A percentile compares a stretch with the other conserved stretches of the same genome.
These are phyloP conservation scores for Pseudohalonectria lignicola DNA, from an alignment of 2,329 filamentous ascomycete species.

Conservation along the genomic window DNA sequence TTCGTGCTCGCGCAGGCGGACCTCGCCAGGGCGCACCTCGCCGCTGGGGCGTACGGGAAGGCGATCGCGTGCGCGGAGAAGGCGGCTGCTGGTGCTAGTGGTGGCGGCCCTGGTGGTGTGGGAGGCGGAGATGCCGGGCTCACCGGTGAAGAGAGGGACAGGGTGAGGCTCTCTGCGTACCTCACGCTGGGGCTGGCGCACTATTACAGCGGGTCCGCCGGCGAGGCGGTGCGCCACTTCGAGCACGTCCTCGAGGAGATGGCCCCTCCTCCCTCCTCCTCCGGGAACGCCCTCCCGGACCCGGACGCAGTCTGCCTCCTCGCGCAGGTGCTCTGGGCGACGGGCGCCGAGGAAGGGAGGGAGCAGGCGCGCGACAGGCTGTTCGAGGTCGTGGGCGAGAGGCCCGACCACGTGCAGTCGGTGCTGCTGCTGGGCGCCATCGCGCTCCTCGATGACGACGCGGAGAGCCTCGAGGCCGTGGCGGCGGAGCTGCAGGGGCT, in stretches of 20 bases:
- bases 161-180: conserved; percentile 71
- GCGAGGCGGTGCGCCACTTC: conserved; percentile 68
- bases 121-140: conserved; percentile 59
- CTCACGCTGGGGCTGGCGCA: conserved; percentile 76
- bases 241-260: conserved; percentile 70
- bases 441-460: conserved; percentile 68
- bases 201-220: conserved; percentile 57
- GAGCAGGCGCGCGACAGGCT: conserved; percentile 69
- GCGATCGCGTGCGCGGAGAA: conserved; percentile 70
- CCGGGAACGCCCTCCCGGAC: conserved; percentile 29
- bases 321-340: conserved; percentile 88
- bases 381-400: conserved; percentile 65
- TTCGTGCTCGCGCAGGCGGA: conserved; percentile 83
- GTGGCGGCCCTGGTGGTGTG: no score
- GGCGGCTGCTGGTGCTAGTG: no score
- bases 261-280: conserved; percentile 13
- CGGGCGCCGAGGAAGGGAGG: conserved; percentile 62
- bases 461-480: conserved; percentile 71
- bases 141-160: conserved; percentile 51
- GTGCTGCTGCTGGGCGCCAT: conserved; percentile 76
- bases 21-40: conserved; percentile 72
- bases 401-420: conserved; percentile 67
- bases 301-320: conserved; percentile 81
- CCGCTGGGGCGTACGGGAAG: conserved; percentile 48
- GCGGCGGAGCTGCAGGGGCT: conserved; percentile 64